Evolutionary conservation across 352 stramenopile species (phyloP), one percentile per base, ranked within the genome.

Genomic region (Phytophthora pistaciae): DNA sequence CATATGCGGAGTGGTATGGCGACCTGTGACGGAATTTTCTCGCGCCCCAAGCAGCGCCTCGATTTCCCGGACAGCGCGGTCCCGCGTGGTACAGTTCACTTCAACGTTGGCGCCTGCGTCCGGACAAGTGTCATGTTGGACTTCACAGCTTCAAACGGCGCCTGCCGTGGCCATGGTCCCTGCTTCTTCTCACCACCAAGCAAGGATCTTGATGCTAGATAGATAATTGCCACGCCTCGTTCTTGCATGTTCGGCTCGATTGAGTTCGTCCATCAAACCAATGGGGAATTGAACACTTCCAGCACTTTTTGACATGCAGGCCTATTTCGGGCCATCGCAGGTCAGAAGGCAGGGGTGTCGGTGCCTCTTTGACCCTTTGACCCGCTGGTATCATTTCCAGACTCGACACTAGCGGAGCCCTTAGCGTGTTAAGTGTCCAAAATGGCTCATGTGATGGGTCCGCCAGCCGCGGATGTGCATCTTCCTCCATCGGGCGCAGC

Each of bases 321-420:
- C 52, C 70, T 77, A 77, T 77, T 77, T 74, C 60, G 52, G 56
- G 65, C 46, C 11, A 23, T 48, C 46, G 20, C 44, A 56, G 56
- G 53, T 71, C 68, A 71, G 56, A 68, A 66, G 27, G 21, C 33
- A 31, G 27, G 13, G 64, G 11, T 9, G 50, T 53, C 49, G 46
- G 49, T 66, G 23, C 13, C 56, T 62, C 25, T 40, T 60, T 46
- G 13, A 29, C 40, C 33, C n/a, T 31, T 60, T 46, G 7, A 29
- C 40, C 33, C n/a, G 58, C 18, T 44, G 8, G 18, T 29, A 54
- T 58, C 55, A 73, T 73, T 73, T 73, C 50, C 53, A 62, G 38
- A 42, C 23, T 31, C n/a, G 20, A 55, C 48, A 31, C 21, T 21
- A n/a, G 18, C 21, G 3, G 21, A 8, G 5, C 10, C 4, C 21